Conservation (phyloP, 768 basidiomycete species). For the Tylopilus plumbeoviolaceoides region DNA sequence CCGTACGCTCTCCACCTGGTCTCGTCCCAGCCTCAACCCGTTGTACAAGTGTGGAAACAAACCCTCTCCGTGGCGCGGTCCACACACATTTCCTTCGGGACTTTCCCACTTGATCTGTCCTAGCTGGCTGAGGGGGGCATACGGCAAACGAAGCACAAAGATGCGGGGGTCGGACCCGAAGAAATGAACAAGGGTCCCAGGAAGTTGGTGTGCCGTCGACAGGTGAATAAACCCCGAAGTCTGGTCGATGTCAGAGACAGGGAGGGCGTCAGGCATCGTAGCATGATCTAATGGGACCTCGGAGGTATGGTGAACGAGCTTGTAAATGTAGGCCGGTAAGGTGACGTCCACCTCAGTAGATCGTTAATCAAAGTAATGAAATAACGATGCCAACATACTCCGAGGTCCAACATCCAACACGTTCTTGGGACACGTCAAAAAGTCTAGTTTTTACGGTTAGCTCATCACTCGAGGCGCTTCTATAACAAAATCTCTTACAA, state of each 20-base stretch:
- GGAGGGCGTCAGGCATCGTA: constrained; percentile 42
- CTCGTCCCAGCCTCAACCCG: constrained; percentile 37
- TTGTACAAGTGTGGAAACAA: constrained; percentile 57
- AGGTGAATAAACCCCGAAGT: constrained; percentile 51
- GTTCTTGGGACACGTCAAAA: constrained; percentile 78
- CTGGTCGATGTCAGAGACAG: constrained; percentile 47
- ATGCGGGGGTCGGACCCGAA: constrained; percentile 39
- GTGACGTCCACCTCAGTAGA: not conserved
- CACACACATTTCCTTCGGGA: constrained; percentile 37
- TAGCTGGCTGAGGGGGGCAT: constrained; percentile 33
- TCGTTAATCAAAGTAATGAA: not conserved
- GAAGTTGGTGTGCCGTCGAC: constrained; percentile 48
- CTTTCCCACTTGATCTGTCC: constrained; percentile 46
- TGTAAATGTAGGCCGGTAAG: constrained; percentile 55
- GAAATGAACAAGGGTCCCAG: constrained; percentile 44
- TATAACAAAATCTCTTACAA: too few species aligned
- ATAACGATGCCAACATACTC: constrained; percentile 40
- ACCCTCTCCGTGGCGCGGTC: constrained; percentile 41
- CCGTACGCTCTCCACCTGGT: constrained; percentile 46
- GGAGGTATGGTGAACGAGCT: constrained; percentile 45
- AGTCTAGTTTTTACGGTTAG: constrained; percentile 50
- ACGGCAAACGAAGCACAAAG: constrained; percentile 42
- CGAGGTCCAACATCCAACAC: constrained; percentile 78
- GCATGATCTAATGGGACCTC: constrained; percentile 31
- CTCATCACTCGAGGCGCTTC: too few species aligned